Evolutionary conservation across 805 yeast species (phyloP), one percentile per base, ranked within the genome.

Genomic region (Lipomyces sp.): DNA sequence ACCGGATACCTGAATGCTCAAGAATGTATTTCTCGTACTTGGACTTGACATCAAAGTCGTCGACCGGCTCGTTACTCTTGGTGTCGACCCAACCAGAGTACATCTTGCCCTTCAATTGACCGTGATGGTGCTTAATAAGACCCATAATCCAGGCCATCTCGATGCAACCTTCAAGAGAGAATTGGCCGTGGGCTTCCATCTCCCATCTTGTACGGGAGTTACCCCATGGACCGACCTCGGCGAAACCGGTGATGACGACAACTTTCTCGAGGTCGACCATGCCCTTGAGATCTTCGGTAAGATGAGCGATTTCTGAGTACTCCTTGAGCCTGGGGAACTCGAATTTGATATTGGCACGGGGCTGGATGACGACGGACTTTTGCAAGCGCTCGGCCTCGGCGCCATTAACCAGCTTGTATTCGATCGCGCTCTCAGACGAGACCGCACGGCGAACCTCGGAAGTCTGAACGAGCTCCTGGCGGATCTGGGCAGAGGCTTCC

Each of bases 61-160:
- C 98, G 66, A 95, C 96, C 50, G 97, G 98, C 75, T 86, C 87
- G 73, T 85, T 87, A 68, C 97, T 87, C 85, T 94, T 93, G 71
- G 97, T 87, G 78, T 95, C 99, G 73, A 94, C 90, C 99, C 99
- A 95, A 74, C 98, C 98, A 58, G 95, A 84, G 83, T 93, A 93
- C 75, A 92, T 94, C 78, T 88, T 87, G 37, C 75, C 75, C 85
- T 91, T 91, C 76, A 90, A 83, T 77, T 84, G 84, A 82, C 97
- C 98, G 73, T 91, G 90, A 82, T 90, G 95, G 82, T 95, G 95
- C 81, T 91, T 92, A 82, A 95, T 93, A 77, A 90, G 85, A 73
- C 98, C 98, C 98, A 95, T 95, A 74, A 95, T 93, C 98, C 98
- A 95, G 59, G 99, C 98, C 97, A 95, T 93, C 83, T 95, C 99